A percentile compares a stretch with the other conserved stretches of the same genome.
Conservation (phyloP, 805 yeast species). For the Wickerhamiella australiensis region DNA sequence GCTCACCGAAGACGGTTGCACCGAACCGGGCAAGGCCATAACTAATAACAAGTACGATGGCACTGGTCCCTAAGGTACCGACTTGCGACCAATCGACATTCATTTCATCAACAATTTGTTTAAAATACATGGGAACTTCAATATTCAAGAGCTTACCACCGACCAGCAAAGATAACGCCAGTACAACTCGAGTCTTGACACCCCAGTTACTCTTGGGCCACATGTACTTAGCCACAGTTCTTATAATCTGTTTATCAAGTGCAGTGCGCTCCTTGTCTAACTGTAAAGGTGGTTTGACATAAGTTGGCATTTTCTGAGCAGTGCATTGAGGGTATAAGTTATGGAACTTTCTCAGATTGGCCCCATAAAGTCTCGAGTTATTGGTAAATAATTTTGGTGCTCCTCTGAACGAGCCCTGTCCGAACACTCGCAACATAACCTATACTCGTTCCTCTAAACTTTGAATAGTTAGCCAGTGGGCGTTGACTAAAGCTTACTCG, state of each 20-base stretch:
- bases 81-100: slow-evolving; percentile 73
- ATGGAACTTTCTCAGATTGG: background rate
- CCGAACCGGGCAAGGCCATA: slow-evolving; percentile 94
- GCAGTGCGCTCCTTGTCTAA: slow-evolving; percentile 2
- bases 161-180: slow-evolving; percentile 63
- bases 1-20: slow-evolving; percentile 85
- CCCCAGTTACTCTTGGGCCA: slow-evolving; percentile 29
- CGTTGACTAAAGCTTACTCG: background rate
- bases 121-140: slow-evolving; percentile 92
- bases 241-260: slow-evolving; percentile 4
- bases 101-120: slow-evolving; percentile 79
- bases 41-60: slow-evolving; percentile 44
- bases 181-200: slow-evolving; percentile 54
- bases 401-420: background rate
- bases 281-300: background rate
- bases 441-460: background rate
- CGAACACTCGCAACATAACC: background rate
- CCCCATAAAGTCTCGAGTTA: background rate
- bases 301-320: background rate
- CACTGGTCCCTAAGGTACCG: slow-evolving; percentile 49
- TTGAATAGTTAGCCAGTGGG: background rate
- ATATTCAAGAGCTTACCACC: slow-evolving; percentile 79
- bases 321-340: background rate
- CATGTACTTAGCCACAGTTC: slow-evolving; percentile 23
- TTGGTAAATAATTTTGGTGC: background rate